Evolutionary conservation across 2,329 filamentous ascomycete genomes (phyloP).

Genomic region (Hypomyces perniciosus): DNA sequence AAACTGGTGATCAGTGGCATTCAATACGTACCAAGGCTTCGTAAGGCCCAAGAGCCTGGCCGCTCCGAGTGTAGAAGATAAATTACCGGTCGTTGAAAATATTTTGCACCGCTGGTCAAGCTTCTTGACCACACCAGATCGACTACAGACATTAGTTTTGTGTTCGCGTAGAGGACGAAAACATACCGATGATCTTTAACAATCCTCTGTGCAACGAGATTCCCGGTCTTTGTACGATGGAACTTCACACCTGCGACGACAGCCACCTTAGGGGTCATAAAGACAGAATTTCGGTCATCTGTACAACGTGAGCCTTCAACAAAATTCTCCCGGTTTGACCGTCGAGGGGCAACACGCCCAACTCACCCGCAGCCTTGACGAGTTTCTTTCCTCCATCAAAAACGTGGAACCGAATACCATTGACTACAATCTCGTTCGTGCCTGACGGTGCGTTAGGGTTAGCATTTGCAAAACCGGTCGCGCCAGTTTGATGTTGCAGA

Average conservation of each 20-base stretch:
- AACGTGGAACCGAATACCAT: constrained; percentile 69
- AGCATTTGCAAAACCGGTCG: constrained; percentile 19
- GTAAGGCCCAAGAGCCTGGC: constrained; percentile 16
- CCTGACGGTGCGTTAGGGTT: constrained; percentile 25
- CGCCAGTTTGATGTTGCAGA: constrained; percentile 24
- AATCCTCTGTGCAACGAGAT: constrained; percentile 71
- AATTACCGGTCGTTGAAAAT: constrained; percentile 64
- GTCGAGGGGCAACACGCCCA: not conserved
- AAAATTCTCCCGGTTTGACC: not conserved
- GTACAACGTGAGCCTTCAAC: constrained; percentile 6
- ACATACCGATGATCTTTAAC: constrained; percentile 72
- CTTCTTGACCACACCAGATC: constrained; percentile 56
- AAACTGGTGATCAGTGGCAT: constrained; percentile 38
- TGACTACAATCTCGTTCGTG: constrained; percentile 58
- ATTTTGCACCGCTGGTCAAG: constrained; percentile 67
- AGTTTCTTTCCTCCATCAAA: constrained; percentile 77
- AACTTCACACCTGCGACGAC: constrained; percentile 74
- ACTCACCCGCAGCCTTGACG: constrained; percentile 61
- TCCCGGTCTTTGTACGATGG: constrained; percentile 79
- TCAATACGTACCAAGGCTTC: constrained; percentile 32
- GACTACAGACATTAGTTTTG: constrained; percentile 40
- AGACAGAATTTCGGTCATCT: constrained; percentile 56
- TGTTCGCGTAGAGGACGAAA: constrained; percentile 14
- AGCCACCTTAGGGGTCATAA: constrained; percentile 67
- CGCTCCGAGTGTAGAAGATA: constrained; percentile 31